Percentiles rank a stretch among this genome's conserved stretches.
These are phyloP conservation scores for Fusarium cicatricum DNA, from an alignment of 2,329 filamentous ascomycete genomes.

Conservation along the genomic window DNA sequence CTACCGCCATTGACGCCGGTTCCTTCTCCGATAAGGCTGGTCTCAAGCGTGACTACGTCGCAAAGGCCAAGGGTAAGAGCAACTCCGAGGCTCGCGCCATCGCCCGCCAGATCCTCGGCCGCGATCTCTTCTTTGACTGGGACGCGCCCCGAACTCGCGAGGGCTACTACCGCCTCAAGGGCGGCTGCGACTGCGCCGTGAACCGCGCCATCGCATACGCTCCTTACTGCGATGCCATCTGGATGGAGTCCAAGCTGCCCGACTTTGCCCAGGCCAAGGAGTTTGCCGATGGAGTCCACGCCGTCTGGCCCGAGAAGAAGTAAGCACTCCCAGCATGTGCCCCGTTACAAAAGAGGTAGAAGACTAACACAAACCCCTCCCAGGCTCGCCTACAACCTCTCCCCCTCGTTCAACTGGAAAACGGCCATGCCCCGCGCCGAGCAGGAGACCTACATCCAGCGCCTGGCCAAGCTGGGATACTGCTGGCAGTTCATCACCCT, in stretches of 20 bases:
- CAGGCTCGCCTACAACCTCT: conserved; percentile 96
- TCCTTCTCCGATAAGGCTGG: conserved; percentile 73
- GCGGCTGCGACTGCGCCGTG: conserved; percentile 89
- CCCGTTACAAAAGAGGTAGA: background rate
- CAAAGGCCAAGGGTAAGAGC: conserved; percentile 80
- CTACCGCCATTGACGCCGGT: conserved; percentile 78
- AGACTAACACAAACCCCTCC: conserved; percentile 24
- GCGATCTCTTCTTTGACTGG: conserved; percentile 93
- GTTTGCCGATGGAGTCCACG: conserved; percentile 92
- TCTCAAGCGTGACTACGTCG: conserved; percentile 72
- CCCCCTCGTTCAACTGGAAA: conserved; percentile 99
- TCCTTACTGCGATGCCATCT: conserved; percentile 94
- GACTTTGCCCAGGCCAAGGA: conserved; percentile 91
- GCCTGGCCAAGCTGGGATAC: conserved; percentile 88
- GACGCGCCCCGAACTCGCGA: conserved; percentile 91
- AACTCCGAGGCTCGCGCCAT: conserved; percentile 82
- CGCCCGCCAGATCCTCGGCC: conserved; percentile 78
- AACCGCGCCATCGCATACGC: conserved; percentile 92
- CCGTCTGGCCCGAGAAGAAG: conserved; percentile 97
- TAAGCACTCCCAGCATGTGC: conserved; percentile 53
- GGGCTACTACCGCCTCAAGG: conserved; percentile 92
- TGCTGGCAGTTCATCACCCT: conserved; percentile 99
- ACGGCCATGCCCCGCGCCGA: conserved; percentile 89
- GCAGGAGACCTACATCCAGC: conserved; percentile 96
- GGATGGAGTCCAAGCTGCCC: conserved; percentile 99